A percentile compares a stretch with the other conserved stretches of the same genome.
These are phyloP conservation scores for Raphidocelis subcapitata DNA, from an alignment of 139 green algal species.

Conservation along the genomic window DNA sequence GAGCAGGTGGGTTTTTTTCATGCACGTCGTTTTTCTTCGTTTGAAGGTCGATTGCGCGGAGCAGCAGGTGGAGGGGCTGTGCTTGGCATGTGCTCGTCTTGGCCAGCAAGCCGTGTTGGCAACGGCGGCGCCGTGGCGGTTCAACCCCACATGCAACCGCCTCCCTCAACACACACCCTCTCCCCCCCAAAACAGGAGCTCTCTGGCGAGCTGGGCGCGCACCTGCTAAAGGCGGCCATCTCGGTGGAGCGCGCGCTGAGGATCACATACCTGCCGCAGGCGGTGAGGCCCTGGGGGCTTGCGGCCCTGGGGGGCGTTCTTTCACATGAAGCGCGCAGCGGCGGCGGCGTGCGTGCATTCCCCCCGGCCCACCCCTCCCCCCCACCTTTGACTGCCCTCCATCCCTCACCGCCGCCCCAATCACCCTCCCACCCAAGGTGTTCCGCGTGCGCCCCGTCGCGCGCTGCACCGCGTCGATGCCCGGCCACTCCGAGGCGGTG, in stretches of 20 bases:
- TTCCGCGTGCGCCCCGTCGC: slow-evolving; percentile 94
- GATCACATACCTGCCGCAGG: slow-evolving; percentile 89
- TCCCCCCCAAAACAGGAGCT: slow-evolving; percentile 55
- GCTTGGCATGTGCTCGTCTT: too few species aligned
- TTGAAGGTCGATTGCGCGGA: not conserved
- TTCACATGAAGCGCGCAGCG: not conserved
- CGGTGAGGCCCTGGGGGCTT: not conserved
- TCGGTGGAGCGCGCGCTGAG: slow-evolving; percentile 85
- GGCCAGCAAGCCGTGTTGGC: not conserved
- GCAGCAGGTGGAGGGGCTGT: not conserved
- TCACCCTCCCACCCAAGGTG: slow-evolving; percentile 63
- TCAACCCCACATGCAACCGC: not conserved
- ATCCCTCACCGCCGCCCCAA: not conserved
- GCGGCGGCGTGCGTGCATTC: not conserved
- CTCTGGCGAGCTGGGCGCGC: slow-evolving; percentile 59
- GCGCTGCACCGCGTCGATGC: slow-evolving; percentile 88
- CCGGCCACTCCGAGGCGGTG: slow-evolving; percentile 89
- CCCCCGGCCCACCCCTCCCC: not conserved
- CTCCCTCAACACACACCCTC: not conserved
- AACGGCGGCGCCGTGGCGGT: too few species aligned
- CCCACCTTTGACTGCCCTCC: not conserved
- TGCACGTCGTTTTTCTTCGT: too few species aligned
- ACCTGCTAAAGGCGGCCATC: slow-evolving; percentile 68
- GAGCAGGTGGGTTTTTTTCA: slow-evolving; percentile 62
- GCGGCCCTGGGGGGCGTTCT: too few species aligned